Evolutionary conservation across 345 rosid species (phyloP), one percentile per base, ranked within the genome.

Genomic region (Rubroshorea leprosula): DNA sequence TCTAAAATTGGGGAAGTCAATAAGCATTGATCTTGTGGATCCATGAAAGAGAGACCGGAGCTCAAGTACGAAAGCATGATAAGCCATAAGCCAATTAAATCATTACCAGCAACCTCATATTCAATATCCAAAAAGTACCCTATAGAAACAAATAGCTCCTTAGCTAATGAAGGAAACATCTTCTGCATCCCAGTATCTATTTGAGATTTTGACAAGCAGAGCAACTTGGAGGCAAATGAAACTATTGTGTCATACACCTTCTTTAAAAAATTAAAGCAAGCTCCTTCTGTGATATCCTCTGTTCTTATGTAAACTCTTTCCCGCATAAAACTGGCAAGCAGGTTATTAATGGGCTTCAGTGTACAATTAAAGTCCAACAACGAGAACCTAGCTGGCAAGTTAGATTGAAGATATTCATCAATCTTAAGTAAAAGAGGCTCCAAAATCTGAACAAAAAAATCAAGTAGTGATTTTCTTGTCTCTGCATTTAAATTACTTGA

Each of bases 221-320:
- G 69, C 62, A 77, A 56, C 2, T 73, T 63, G 61, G 79, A 38
- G 9, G 83, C 82, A 67, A 85, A 73, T 61, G 83, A 79, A 54
- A 80, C 69, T 47, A 87, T 35, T 9, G 73, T 63, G 26, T 39
- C 58, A 55, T 82, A 83, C 58, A 78, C 79, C 71, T 78, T 76
- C 80, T 74, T 83, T 57, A 93, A 74, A 74, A 87, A 85, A 72
- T 60, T 75, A 66, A 79, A 72, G 72, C 81, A 80, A 71, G 89
- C 86, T 71, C 96, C 96, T 71, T 74, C 84, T 49, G 88, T 78
- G 54, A 71, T 71, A 73, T 89, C 97, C 67, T 89, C 97, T 38
- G 90, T 79, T 72, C 81, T 83, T 35, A 82, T 25, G 70, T 85
- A 85, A 53, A 87, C 62, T 25, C 75, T 76, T 67, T 75, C 90